Percentiles rank a stretch among this genome's conserved stretches.
Conservation (phyloP, 1,284 basidiomycete genomes). For the Porodaedalea pini region DNA sequence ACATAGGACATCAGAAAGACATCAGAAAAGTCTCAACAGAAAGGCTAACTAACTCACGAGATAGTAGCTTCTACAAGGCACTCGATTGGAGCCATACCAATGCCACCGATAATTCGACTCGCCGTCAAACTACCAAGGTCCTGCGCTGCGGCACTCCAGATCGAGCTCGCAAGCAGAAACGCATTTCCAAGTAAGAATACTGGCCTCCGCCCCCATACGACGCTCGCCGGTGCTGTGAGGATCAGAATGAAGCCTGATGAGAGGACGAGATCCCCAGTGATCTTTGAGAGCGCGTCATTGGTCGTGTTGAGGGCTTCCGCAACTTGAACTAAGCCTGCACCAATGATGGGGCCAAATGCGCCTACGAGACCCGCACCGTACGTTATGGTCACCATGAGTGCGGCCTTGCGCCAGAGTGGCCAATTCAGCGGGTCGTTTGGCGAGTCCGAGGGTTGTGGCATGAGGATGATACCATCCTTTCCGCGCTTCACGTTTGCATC, state of each 20-base stretch:
- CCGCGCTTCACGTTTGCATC: slow-evolving; percentile 17
- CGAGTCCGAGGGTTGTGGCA: slow-evolving; percentile 25
- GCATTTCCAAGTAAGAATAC: slow-evolving; percentile 20
- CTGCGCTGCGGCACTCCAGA: slow-evolving; percentile 21
- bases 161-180: slow-evolving; percentile 17
- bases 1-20: background rate
- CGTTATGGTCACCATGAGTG: slow-evolving; percentile 21
- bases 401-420: slow-evolving; percentile 25
- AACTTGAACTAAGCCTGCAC: slow-evolving; percentile 21
- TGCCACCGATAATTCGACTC: slow-evolving; percentile 21
- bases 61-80: slow-evolving; percentile 22
- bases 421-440: slow-evolving; percentile 26
- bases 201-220: slow-evolving; percentile 23
- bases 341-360: slow-evolving; percentile 24
- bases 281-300: slow-evolving; percentile 15
- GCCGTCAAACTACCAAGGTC: slow-evolving; percentile 22
- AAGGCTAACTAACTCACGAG: slow-evolving; percentile 11
- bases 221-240: slow-evolving; percentile 22
- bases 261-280: slow-evolving; percentile 22
- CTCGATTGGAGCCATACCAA: slow-evolving; percentile 23
- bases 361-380: slow-evolving; percentile 23
- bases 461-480: slow-evolving; percentile 24
- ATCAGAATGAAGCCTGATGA: slow-evolving; percentile 21
- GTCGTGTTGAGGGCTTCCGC: slow-evolving; percentile 21
- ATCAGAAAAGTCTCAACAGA: no score